Evolutionary conservation across 2,329 filamentous ascomycete genomes (phyloP).

Genomic region (Sarocladiaceae sp.): DNA sequence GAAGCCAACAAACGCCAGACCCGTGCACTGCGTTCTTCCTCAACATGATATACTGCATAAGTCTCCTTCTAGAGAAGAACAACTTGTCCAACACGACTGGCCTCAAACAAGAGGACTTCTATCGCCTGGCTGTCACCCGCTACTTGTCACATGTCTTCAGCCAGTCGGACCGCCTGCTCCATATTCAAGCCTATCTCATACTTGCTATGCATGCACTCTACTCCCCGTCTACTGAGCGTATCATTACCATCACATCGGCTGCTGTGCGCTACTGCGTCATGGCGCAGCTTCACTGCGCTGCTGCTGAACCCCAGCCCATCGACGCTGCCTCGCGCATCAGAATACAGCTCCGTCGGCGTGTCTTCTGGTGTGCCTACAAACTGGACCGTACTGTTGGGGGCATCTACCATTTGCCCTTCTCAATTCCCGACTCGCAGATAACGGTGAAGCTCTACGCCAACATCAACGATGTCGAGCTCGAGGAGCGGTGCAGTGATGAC

Average conservation of each 20-base stretch:
- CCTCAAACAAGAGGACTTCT: too few species aligned
- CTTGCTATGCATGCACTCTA: conserved; percentile 23
- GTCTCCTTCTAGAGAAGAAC: too few species aligned
- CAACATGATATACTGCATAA: too few species aligned
- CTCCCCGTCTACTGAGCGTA: conserved; percentile 21
- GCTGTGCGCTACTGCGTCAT: conserved; percentile 24
- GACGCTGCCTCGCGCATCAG: conserved; percentile 3
- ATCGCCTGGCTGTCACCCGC: too few species aligned
- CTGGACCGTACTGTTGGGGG: conserved; percentile 23
- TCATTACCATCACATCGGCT: conserved; percentile 21
- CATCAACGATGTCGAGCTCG: conserved; percentile 21
- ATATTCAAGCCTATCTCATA: conserved; percentile 18
- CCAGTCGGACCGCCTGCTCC: too few species aligned
- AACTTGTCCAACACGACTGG: too few species aligned
- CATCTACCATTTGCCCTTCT: conserved; percentile 21
- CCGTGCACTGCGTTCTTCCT: too few species aligned
- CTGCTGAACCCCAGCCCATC: conserved; percentile 15
- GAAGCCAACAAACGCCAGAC: too few species aligned
- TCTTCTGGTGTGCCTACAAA: conserved; percentile 27
- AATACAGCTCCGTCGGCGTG: conserved; percentile 21
- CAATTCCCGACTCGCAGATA: conserved; percentile 22
- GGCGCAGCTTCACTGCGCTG: conserved; percentile 21
- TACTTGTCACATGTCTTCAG: too few species aligned
- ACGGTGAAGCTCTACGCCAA: conserved; percentile 21
- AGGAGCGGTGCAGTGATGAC: conserved; percentile 2